These are phyloP conservation scores for Cladosporium sp. DNA, from an alignment of 2,329 filamentous ascomycete species.

Conservation along the genomic window DNA sequence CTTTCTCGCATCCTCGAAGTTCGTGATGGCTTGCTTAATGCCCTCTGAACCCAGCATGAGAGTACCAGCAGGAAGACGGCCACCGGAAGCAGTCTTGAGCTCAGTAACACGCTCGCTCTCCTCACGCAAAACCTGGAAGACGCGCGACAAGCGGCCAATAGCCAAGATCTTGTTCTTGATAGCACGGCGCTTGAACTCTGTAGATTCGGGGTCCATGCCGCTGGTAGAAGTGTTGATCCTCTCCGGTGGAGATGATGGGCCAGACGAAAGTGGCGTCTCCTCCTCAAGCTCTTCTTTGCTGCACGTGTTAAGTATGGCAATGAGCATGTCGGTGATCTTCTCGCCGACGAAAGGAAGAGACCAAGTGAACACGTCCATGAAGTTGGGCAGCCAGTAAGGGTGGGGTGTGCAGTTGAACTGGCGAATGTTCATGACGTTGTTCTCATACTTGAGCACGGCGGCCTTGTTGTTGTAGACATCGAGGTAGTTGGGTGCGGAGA, in stretches of 20 bases:
- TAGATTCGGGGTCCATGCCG: slow-evolving; percentile 73
- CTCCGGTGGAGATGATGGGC: slow-evolving; percentile 72
- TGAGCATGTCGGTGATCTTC: slow-evolving; percentile 98
- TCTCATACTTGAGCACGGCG: slow-evolving; percentile 97
- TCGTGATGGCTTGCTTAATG: slow-evolving; percentile 97
- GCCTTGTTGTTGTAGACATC: slow-evolving; percentile 99
- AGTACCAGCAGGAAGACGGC: slow-evolving; percentile 87
- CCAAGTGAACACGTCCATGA: slow-evolving; percentile 99
- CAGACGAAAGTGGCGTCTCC: slow-evolving; percentile 74
- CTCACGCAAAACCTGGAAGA: slow-evolving; percentile 97
- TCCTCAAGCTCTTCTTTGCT: slow-evolving; percentile 97
- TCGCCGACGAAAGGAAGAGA: slow-evolving; percentile 97
- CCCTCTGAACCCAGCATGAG: slow-evolving; percentile 98
- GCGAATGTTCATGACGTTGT: slow-evolving; percentile 99
- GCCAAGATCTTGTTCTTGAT: slow-evolving; percentile 99
- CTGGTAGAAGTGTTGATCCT: slow-evolving; percentile 38
- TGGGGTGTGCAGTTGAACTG: slow-evolving; percentile 99
- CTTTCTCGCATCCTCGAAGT: slow-evolving; percentile 94
- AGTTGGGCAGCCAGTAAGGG: slow-evolving; percentile 99
- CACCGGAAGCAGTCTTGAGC: slow-evolving; percentile 93
- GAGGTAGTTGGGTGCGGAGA: slow-evolving; percentile 97
- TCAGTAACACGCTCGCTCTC: slow-evolving; percentile 96
- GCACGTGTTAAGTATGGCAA: slow-evolving; percentile 96
- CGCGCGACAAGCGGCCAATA: slow-evolving; percentile 91
- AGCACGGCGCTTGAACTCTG: slow-evolving; percentile 89